Base-by-base conservation (phyloP, 2,329 filamentous ascomycete genomes). In the Dryadomyces sulphureus region DNA sequence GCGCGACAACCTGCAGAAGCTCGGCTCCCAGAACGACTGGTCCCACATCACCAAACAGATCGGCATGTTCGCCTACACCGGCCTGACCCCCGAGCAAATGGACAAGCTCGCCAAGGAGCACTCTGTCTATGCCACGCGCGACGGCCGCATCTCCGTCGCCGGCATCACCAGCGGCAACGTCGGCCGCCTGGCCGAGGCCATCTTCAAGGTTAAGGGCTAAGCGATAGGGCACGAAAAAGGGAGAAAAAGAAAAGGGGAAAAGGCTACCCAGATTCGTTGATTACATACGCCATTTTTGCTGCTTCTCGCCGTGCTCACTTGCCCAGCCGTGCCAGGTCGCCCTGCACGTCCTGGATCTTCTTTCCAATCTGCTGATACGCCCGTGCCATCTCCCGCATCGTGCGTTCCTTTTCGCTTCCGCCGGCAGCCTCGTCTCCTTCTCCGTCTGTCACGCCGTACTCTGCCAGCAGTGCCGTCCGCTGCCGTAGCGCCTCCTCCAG, bases 61-160 rank as follows among this genome's bases (percentile, higher is more conserved):
- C 59, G 92, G 92, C 70, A 98, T 98, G 92, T 98, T 98, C 62
- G 90, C 92, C 57, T 98, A 94, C 76, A 98, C 92, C 45, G 92
- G 92, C 51, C 72, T 98, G 59, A 90, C 74, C 57, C 71, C 89
- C 46, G 81, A 90, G 68, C 84, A 95, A 71, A 95, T 96, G 86
- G 84, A 90, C 47, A 71, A 70, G 59, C 74, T 98, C 52, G 86
- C 89, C 55, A 88, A 93, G 73, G 86, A 96, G 72, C 86, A 92
- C 75, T 94, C 87, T 50, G 90, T 98, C 58, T 98, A 98, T 64
- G 90, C 89, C 54, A 96, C 92, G 66, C 92, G 87, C 73, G 84
- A 92, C 60, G 85, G 85, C 56, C 77, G 85, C 60, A 92, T 92
- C 63, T 88, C 82, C 41, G 84, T 92, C 46, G 85, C 85, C 40